Evolutionary conservation across 2,329 filamentous ascomycete species (phyloP), one percentile per base, ranked within the genome.

Genomic region (Xylaria sp.): DNA sequence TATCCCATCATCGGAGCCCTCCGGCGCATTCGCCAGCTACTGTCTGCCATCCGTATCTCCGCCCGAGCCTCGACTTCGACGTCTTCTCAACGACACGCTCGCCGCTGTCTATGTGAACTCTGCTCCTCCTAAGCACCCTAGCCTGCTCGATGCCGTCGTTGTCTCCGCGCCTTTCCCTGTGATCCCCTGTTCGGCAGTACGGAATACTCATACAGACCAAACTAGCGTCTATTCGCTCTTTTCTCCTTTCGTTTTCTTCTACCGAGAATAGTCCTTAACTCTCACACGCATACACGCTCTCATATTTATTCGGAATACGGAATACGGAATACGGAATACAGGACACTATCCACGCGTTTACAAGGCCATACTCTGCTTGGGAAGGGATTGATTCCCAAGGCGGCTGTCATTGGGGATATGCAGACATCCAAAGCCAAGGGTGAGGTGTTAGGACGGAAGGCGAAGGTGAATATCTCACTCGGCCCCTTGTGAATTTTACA

Each of bases 371-470:
- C 6, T 4, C 19, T 42, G 37, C 59, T 49, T 63, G 66, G 65
- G 67, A 65, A 65, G 59, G 53, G 63, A 61, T 63, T 61, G 61
- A 66, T 61, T 60, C 59, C 64, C 57, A 65, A 56, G 56, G 46
- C 19, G 59, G 48, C 58, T 59, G 60, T 59, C 42, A 54, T 62
- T 63, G 63, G 65, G 67, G 70, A 71, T 52, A 73, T 73, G 76
- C 71, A 73, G 68, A 68, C 75, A 66, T 75, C 73, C 65, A 79
- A 74, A 72, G 73, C 71, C 51, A 79, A 76, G 70, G 76, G 75
- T 71, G 78, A 79, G 74, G 75, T 76, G 71, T 74, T 78, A 65
- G 71, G 70, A 71, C 68, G 68, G 59, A 71, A 70, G 67, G 69
- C 73, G 68, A 72, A 75, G 65, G 68, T 71, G 55, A 66, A 69